A percentile compares a stretch with the other conserved stretches of the same genome.
Evolutionary conservation across 352 stramenopile genomes (phyloP).

Genomic region (Phytopythium montanum): DNA sequence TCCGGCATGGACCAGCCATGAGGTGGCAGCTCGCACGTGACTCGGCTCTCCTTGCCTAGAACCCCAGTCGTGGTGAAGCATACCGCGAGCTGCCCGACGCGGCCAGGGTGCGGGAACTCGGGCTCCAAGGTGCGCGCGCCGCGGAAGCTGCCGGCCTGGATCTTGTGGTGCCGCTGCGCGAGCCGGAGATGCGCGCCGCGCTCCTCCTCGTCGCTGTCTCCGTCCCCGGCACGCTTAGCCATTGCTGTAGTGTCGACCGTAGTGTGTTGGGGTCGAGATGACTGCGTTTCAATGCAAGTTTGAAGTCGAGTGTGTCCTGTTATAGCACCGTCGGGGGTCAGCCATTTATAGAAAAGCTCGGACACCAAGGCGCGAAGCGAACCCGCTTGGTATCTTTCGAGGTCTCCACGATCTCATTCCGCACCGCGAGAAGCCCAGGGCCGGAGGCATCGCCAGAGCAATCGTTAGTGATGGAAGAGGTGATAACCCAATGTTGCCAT

Average conservation of each 20-base stretch:
- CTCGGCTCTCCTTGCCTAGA: constrained; percentile 36
- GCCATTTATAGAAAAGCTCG: not conserved
- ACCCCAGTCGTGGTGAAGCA: constrained; percentile 40
- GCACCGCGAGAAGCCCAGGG: too few relatives aligned
- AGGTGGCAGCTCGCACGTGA: constrained; percentile 51
- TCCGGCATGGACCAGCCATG: constrained; percentile 48
- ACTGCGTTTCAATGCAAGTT: not conserved
- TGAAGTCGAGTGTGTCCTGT: not conserved
- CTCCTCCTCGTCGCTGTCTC: constrained; percentile 31
- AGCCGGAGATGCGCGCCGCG: constrained; percentile 61
- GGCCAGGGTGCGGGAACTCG: constrained; percentile 42
- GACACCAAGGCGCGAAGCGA: not conserved
- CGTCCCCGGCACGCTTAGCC: not conserved
- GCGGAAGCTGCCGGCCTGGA: constrained; percentile 49
- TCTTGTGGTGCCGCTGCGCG: constrained; percentile 60
- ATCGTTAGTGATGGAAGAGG: too few relatives aligned
- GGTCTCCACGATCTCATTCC: too few relatives aligned
- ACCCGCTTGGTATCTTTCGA: not conserved
- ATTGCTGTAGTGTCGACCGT: not conserved
- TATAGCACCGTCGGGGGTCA: not conserved
- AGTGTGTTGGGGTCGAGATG: not conserved
- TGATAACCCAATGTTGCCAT: not conserved
- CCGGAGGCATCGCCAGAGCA: not conserved
- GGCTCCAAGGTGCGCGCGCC: constrained; percentile 35
- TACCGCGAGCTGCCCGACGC: constrained; percentile 43